Base-by-base conservation (phyloP, 2,329 filamentous ascomycete species). In the Calonectria multiphialidica region DNA sequence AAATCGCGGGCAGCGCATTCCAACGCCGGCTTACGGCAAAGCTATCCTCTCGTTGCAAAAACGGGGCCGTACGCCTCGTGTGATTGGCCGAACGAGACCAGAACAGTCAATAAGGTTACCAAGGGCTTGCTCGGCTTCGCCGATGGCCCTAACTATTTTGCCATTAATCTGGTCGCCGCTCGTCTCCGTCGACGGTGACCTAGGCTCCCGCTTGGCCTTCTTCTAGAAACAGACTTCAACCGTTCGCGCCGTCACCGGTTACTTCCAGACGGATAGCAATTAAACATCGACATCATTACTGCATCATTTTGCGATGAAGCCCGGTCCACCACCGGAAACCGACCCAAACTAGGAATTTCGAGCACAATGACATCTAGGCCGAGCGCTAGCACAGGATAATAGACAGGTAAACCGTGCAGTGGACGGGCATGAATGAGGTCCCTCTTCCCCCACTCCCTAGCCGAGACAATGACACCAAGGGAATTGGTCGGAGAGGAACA, bases 121-220 rank as follows among this genome's bases (percentile, higher is more conserved):
- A 74, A 78, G 30, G 53, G 76, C 64, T 75, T 70, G 66, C 65
- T 79, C 77, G 77, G 77, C 72, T 70, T 79, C 75, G 74, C 77
- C 77, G 77, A 79, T 78, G 72, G 61, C 62, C 75, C 68, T 77
- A 75, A 69, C 73, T 71, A 49, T 44, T 61, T 28, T 33, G 50
- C 70, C 72, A 65, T 68, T 72, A 74, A 71, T 77, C 73, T 73
- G 68, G 73, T 72, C 69, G 59, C 69, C 65, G 68, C 68, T 63
- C 45, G 40, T 47, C 50, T 68, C 68, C 59, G 67, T 67, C 65
- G 70, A 68, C 69, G 65, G 72, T 72, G 63, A 35, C 65, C 73
- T 69, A 67, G 71, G 62, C 69, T 78, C 70, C 72, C 25, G 68
- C 69, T 47, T 65, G 70, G 68, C 69, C 72, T 66, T 72, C 64